Percentiles rank a stretch among this genome's conserved stretches.
Conservation (phyloP, 495 filamentous ascomycete genomes). For the Clavariopsis aquatica region DNA sequence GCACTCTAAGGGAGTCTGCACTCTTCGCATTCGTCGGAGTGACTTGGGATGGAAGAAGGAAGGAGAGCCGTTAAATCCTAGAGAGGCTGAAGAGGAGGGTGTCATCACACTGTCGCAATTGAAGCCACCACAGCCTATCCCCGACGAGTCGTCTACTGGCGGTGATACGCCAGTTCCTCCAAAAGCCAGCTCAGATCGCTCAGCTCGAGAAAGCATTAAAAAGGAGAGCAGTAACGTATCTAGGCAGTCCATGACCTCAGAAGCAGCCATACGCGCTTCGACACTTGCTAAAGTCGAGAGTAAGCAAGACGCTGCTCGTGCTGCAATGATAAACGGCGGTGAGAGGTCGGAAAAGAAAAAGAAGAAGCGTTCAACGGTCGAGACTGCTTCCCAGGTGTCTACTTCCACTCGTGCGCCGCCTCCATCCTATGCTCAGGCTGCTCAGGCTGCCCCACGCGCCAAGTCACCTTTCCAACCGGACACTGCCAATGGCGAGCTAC, state of each 20-base stretch:
- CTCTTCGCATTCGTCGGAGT: constrained; percentile 75
- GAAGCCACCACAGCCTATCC: constrained; percentile 39
- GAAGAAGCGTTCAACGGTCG: constrained; percentile 38
- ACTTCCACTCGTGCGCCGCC: constrained; percentile 36
- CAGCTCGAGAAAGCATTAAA: constrained; percentile 42
- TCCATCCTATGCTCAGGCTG: constrained; percentile 37
- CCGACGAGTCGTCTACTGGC: constrained; percentile 54
- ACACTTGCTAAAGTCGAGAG: constrained; percentile 44
- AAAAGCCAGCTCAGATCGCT: constrained; percentile 25
- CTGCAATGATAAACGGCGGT: constrained; percentile 44
- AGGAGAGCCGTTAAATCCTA: constrained; percentile 73
- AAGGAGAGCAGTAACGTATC: constrained; percentile 47
- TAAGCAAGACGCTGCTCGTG: constrained; percentile 47
- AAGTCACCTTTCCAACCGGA: constrained; percentile 23
- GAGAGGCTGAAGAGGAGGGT: constrained; percentile 72
- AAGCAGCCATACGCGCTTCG: constrained; percentile 38
- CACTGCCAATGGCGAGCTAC: background rate
- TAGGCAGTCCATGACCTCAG: constrained; percentile 46
- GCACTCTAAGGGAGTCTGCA: constrained; percentile 93
- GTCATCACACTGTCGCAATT: constrained; percentile 57
- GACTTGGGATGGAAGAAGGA: constrained; percentile 89
- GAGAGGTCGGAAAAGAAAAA: constrained; percentile 55
- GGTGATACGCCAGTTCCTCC: constrained; percentile 43
- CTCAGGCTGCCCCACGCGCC: constrained; percentile 22
- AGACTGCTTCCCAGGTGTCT: constrained; percentile 36